Evolutionary conservation across 495 filamentous ascomycete genomes (phyloP).

Genomic region (Bacidia gigantensis): DNA sequence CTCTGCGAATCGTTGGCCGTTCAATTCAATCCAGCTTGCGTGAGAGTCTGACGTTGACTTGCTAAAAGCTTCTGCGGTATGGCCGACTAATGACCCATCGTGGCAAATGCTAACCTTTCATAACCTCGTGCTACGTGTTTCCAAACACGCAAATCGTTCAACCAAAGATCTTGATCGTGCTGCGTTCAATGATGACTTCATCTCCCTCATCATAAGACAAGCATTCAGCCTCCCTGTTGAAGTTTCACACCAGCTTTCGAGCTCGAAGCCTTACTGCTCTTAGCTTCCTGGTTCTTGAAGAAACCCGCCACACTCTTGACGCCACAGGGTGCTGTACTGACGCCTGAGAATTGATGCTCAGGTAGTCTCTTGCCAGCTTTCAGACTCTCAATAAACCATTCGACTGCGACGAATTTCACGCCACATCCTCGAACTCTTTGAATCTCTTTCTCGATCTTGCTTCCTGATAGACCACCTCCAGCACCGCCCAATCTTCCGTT

Average conservation of each 20-base stretch:
- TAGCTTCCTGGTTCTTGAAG: constrained; percentile 22
- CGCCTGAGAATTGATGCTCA: constrained; percentile 52
- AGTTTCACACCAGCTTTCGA: neutral
- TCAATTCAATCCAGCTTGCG: too few species aligned
- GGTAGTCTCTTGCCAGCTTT: constrained; percentile 58
- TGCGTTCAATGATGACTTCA: neutral
- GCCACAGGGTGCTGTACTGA: constrained; percentile 44
- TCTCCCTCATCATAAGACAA: neutral
- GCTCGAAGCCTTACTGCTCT: neutral
- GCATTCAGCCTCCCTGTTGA: neutral
- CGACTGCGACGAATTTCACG: constrained; percentile 69
- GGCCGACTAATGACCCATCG: too few species aligned
- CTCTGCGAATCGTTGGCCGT: too few species aligned
- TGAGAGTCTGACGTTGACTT: too few species aligned
- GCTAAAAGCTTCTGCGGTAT: too few species aligned
- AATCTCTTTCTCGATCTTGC: constrained; percentile 78
- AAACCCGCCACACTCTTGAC: constrained; percentile 49
- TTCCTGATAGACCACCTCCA: constrained; percentile 67
- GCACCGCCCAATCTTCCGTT: constrained; percentile 35
- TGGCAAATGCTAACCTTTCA: too few species aligned
- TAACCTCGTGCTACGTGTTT: neutral
- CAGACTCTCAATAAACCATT: constrained; percentile 53
- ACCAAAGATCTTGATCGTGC: neutral
- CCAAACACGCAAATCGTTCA: neutral
- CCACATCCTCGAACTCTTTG: constrained; percentile 43